Percentiles rank a stretch among this genome's conserved stretches.
phyloP scores from a whole-genome alignment of 2,329 filamentous ascomycete genomes.

The Chaetomiaceae sp. region DNA sequence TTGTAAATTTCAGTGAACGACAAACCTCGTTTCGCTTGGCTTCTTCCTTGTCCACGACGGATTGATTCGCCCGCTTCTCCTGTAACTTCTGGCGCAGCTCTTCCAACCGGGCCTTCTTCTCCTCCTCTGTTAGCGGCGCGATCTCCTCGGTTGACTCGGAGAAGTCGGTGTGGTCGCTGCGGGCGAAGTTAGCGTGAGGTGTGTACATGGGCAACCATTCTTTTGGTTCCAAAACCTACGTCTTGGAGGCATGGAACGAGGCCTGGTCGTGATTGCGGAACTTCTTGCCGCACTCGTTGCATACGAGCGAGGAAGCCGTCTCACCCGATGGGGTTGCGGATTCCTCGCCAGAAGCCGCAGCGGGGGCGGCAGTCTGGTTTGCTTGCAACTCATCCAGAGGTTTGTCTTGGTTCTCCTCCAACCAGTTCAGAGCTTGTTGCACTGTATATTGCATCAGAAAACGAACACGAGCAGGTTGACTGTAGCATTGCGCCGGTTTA shows the following conservation, averaged over 20 bases:
- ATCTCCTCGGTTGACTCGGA: conserved; percentile 90
- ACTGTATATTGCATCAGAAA: conserved; percentile 45
- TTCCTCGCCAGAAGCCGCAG: conserved; percentile 34
- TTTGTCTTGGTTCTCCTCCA: conserved; percentile 86
- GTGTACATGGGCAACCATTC: not conserved
- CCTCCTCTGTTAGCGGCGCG: conserved; percentile 80
- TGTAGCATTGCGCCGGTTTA: conserved; percentile 17
- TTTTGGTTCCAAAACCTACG: conserved; percentile 42
- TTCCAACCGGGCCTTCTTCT: conserved; percentile 74
- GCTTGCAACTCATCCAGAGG: conserved; percentile 72
- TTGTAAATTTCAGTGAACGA: not conserved
- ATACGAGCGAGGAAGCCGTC: conserved; percentile 73
- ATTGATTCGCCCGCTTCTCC: conserved; percentile 63
- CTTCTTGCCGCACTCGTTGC: conserved; percentile 91
- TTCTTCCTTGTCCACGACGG: conserved; percentile 70
- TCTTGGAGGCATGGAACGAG: conserved; percentile 86
- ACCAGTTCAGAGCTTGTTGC: conserved; percentile 86
- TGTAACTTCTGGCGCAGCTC: conserved; percentile 67
- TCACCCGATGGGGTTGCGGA: conserved; percentile 57
- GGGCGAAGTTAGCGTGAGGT: conserved; percentile 11
- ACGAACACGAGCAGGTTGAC: not conserved
- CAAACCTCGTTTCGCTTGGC: conserved; percentile 76
- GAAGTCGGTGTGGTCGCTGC: conserved; percentile 79
- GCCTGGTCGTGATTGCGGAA: conserved; percentile 77
- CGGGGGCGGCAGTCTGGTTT: conserved; percentile 25